These are phyloP conservation scores for Zygoascus sp. DNA, from an alignment of 1,139 yeast species.

Conservation along the genomic window DNA sequence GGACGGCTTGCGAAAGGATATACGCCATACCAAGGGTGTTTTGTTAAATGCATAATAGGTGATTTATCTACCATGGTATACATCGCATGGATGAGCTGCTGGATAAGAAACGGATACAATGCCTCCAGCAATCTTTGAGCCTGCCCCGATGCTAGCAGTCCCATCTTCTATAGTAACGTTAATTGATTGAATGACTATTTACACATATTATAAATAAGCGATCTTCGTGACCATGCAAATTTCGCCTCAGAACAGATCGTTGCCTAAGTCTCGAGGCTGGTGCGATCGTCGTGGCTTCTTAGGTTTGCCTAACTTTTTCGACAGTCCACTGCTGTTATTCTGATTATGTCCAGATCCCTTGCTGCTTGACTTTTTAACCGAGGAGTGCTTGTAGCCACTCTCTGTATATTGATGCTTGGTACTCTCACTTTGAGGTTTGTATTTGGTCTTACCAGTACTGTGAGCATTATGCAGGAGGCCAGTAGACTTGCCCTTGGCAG, in stretches of 20 bases:
- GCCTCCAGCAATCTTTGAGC: too few relatives aligned
- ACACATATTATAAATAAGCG: constrained; percentile 7
- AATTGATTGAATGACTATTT: neutral
- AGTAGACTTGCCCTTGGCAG: constrained; percentile 8
- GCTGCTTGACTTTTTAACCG: too few relatives aligned
- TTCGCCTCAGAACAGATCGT: constrained; percentile 7
- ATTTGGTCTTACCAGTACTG: neutral
- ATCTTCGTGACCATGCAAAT: neutral
- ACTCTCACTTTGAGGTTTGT: neutral
- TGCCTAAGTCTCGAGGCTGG: constrained; percentile 4
- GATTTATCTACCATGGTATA: too few relatives aligned
- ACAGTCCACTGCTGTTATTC: too few relatives aligned
- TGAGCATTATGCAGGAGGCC: neutral
- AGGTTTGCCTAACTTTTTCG: too few relatives aligned
- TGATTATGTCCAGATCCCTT: too few relatives aligned
- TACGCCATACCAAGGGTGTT: constrained; percentile 7
- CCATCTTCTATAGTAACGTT: neutral
- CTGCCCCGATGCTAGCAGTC: too few relatives aligned
- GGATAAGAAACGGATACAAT: too few relatives aligned
- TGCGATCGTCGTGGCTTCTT: too few relatives aligned
- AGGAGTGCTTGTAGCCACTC: too few relatives aligned
- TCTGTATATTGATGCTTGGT: neutral
- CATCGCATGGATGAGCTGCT: too few relatives aligned
- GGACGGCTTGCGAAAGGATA: constrained; percentile 5
- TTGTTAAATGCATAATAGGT: neutral